Percentiles rank a stretch among this genome's conserved stretches.
Conservation (phyloP, 495 filamentous ascomycete genomes). For the Cercophora newfieldiana region DNA sequence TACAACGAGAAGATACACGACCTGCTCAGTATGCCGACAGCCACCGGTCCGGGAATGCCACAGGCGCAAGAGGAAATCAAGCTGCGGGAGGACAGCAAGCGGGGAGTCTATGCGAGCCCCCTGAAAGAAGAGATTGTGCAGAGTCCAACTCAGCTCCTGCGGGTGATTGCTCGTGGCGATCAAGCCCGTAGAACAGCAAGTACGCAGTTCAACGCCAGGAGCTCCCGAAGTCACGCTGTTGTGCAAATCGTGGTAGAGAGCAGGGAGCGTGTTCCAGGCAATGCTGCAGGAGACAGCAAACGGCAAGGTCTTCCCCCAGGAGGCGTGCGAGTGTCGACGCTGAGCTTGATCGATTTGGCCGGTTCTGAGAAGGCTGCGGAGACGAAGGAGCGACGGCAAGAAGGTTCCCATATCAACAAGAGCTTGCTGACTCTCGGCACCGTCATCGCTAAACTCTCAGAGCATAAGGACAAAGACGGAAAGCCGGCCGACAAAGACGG, state of each 20-base stretch:
- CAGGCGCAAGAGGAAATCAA: constrained; percentile 84
- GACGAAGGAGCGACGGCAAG: constrained; percentile 87
- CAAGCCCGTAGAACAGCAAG: constrained; percentile 84
- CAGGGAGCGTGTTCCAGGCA: constrained; percentile 72
- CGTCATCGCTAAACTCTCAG: constrained; percentile 83
- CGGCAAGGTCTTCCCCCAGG: constrained; percentile 78
- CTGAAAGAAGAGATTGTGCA: constrained; percentile 98
- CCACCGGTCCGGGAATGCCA: constrained; percentile 45
- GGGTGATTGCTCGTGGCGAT: constrained; percentile 94
- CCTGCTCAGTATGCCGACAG: constrained; percentile 71
- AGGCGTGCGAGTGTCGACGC: constrained; percentile 90
- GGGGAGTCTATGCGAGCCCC: constrained; percentile 94
- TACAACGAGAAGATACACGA: constrained; percentile 99
- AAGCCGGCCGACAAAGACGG: constrained; percentile 74
- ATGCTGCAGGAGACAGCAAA: constrained; percentile 60
- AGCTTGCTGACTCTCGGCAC: constrained; percentile 93
- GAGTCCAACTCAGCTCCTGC: constrained; percentile 89
- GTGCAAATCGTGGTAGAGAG: constrained; percentile 99
- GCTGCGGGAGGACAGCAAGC: constrained; percentile 89
- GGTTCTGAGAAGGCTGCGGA: constrained; percentile 96
- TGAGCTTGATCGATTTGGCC: constrained; percentile 94
- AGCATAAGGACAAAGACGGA: constrained; percentile 79
- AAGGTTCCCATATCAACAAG: constrained; percentile 98
- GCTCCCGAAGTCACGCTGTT: constrained; percentile 95
- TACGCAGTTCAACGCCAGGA: constrained; percentile 94